Base-by-base conservation (phyloP, 805 yeast genomes). In the Lipomyces yamadae region DNA sequence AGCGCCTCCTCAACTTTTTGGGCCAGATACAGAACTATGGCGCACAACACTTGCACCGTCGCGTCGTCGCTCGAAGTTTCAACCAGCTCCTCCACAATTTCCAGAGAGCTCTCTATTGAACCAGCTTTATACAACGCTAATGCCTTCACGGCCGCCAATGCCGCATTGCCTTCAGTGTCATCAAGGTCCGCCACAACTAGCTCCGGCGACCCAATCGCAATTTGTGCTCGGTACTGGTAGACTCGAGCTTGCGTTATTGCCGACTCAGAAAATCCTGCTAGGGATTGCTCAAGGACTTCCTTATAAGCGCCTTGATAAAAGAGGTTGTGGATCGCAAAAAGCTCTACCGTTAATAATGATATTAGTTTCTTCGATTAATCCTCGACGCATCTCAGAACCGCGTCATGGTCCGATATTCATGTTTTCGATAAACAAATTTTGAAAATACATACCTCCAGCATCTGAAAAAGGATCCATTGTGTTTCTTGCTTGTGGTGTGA, bases 1-100 rank as follows among this genome's bases (percentile, higher is more conserved):
- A 83, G 77, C 7, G 86, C 86, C 58, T 81, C 81, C 18, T 83
- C 83, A 24, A 76, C 76, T 18, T 78, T 77, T 3, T 79, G 81
- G 63, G 79, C 76, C 4, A 77, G 74, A n/a, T 81, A 79, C 37
- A 82, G 75, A 64, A 82, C 78, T 15, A 82, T 71, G 1, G 82
- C 79, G 0, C 82, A 81, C 11, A 84, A 57, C 58, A 78, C 80
- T 68, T 76, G 77, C 15, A 78, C 82, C 24, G 72, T 74, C 56
- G 65, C 79, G 54, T 75, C 72, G 6, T 67, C 60, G n/a, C 71
- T 70, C 33, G 65, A 66, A n/a, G 68, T 65, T 33, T 72, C 73
- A 29, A 70, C 70, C 30, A 76, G 62, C 53, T 72, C 69, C 61
- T 70, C 70, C n/a, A 70, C 65, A 7, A 63, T 18, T 61, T 64